Percentiles rank a stretch among this genome's conserved stretches.
Conservation (phyloP, 1,139 yeast species). For the Blastobotrys proliferans region DNA sequence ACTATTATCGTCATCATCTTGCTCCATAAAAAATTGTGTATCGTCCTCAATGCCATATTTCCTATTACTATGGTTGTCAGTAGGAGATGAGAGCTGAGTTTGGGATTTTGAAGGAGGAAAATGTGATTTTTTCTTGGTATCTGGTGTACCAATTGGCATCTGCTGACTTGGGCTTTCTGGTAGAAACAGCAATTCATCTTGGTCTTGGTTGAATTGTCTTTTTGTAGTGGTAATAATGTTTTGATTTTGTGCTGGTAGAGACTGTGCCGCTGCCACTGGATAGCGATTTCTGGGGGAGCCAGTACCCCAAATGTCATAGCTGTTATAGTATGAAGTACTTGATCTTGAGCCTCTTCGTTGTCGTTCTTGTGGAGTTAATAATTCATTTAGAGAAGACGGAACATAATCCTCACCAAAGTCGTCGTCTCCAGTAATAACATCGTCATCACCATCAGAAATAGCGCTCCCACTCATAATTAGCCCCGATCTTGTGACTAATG, state of each 20-base stretch:
- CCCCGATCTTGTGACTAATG: no score
- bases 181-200: not conserved
- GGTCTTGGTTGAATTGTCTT: no score
- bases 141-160: conserved; percentile 19
- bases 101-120: not conserved
- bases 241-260: no score
- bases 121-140: conserved; percentile 5
- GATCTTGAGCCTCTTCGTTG: conserved; percentile 36
- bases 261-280: not conserved
- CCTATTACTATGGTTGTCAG: not conserved
- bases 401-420: conserved; percentile 57
- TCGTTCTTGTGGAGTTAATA: conserved; percentile 75
- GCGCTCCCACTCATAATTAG: conserved; percentile 10
- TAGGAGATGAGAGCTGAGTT: not conserved
- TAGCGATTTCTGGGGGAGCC: conserved; percentile 2
- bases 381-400: conserved; percentile 68
- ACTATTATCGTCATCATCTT: conserved; percentile 14
- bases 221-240: no score
- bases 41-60: conserved; percentile 17
- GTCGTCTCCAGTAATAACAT: conserved; percentile 16
- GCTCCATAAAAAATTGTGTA: conserved; percentile 30
- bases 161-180: not conserved
- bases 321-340: not conserved
- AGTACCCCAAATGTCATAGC: conserved; percentile 10
- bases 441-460: conserved; percentile 9